A percentile compares a stretch with the other conserved stretches of the same genome.
Evolutionary conservation across 108 stramenopile genomes (phyloP).

Genomic region (Cylindrotheca closterium): DNA sequence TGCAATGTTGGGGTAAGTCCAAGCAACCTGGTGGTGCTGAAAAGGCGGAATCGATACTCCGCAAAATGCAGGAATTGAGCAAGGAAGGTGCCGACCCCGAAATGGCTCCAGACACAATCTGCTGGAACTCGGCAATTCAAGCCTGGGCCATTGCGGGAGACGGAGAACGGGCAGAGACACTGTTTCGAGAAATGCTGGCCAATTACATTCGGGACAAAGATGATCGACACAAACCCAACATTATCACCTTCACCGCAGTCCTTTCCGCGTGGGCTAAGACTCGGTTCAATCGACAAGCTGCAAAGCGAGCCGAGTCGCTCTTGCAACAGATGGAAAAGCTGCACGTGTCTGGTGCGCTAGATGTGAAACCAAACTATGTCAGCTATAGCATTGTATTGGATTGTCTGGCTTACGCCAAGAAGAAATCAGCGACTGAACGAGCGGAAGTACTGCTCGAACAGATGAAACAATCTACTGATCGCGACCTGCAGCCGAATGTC

Average conservation of each 20-base stretch:
- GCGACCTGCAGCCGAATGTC: conserved; percentile 34
- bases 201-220: background rate
- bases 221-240: conserved; percentile 26
- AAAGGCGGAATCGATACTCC: conserved; percentile 25
- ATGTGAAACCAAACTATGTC: conserved; percentile 37
- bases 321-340: conserved; percentile 25
- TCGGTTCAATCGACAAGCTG: conserved; percentile 22
- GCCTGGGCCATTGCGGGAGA: conserved; percentile 61
- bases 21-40: conserved; percentile 17
- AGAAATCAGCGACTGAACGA: conserved; percentile 22
- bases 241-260: conserved; percentile 55
- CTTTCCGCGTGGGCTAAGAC: conserved; percentile 55
- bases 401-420: conserved; percentile 31
- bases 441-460: conserved; percentile 57
- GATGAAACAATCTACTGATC: conserved; percentile 56
- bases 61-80: conserved; percentile 16
- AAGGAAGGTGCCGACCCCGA: conserved; percentile 3
- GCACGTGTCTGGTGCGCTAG: conserved; percentile 8
- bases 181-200: conserved; percentile 33
- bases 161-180: conserved; percentile 46
- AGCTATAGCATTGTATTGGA: conserved; percentile 34
- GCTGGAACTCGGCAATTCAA: conserved; percentile 51
- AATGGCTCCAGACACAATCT: conserved; percentile 22
- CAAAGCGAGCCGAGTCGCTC: conserved; percentile 26
- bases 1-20: conserved; percentile 25